Conservation (phyloP, 495 filamentous ascomycete genomes). For the Penicillium paradoxum region DNA sequence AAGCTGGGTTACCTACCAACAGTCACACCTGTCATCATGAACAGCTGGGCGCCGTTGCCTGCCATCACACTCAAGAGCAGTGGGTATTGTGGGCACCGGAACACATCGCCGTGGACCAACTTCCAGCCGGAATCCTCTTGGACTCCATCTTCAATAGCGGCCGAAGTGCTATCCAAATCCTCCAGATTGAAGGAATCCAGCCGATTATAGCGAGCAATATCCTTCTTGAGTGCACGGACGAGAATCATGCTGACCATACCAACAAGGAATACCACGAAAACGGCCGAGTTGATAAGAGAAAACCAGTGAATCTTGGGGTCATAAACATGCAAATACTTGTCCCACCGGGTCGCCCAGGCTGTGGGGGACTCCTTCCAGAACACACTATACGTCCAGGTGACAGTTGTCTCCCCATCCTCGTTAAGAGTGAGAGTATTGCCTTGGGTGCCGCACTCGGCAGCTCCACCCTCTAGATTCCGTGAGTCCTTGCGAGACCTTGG, state of each 20-base stretch:
- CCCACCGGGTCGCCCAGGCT: slow-evolving; percentile 94
- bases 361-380: slow-evolving; percentile 75
- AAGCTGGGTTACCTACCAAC: slow-evolving; percentile 46
- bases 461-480: slow-evolving; percentile 45
- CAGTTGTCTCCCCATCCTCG: slow-evolving; percentile 62
- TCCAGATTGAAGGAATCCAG: slow-evolving; percentile 83
- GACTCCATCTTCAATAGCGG: slow-evolving; percentile 79
- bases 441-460: slow-evolving; percentile 56
- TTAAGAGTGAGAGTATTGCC: slow-evolving; percentile 52
- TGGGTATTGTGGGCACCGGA: slow-evolving; percentile 77
- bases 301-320: slow-evolving; percentile 99
- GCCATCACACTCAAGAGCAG: slow-evolving; percentile 82
- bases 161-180: slow-evolving; percentile 69
- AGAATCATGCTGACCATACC: slow-evolving; percentile 88
- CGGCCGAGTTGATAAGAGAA: slow-evolving; percentile 87
- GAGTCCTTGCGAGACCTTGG: slow-evolving; percentile 66
- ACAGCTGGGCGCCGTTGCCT: slow-evolving; percentile 91
- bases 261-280: slow-evolving; percentile 88
- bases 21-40: slow-evolving; percentile 94
- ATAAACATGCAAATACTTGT: slow-evolving; percentile 93
- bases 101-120: slow-evolving; percentile 95
- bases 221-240: slow-evolving; percentile 78
- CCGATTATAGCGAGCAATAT: slow-evolving; percentile 93
- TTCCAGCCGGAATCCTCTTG: slow-evolving; percentile 99
- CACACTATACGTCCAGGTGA: slow-evolving; percentile 87